phyloP scores from a whole-genome alignment of 495 filamentous ascomycete species.

The Penicillium pulvis region DNA sequence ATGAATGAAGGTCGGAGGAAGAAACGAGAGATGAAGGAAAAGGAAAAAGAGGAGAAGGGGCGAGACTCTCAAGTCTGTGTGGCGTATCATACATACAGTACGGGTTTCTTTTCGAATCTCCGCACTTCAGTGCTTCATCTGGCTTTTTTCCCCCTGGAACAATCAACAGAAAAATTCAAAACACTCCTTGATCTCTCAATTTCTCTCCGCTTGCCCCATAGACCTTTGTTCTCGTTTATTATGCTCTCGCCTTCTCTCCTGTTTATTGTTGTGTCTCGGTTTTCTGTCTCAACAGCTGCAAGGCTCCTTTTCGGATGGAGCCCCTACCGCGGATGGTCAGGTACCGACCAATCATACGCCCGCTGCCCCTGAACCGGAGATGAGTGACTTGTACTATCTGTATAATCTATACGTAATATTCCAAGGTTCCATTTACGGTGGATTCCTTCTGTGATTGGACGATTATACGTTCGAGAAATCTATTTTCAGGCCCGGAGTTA shows the following conservation, averaged over 20 bases:
- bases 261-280: background rate
- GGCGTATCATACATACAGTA: slow-evolving; percentile 2
- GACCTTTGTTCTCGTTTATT: background rate
- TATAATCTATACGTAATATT: background rate
- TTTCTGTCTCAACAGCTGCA: slow-evolving; percentile 1
- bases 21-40: slow-evolving; percentile 15
- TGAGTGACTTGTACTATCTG: slow-evolving; percentile 11
- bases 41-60: slow-evolving; percentile 29
- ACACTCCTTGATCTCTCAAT: background rate
- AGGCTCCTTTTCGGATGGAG: background rate
- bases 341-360: slow-evolving; percentile 33
- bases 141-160: background rate
- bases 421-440: background rate
- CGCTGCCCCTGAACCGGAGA: slow-evolving; percentile 29
- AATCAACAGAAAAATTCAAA: background rate
- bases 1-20: slow-evolving; percentile 21
- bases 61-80: slow-evolving; percentile 2
- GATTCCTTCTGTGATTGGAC: background rate
- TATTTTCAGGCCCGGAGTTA: background rate
- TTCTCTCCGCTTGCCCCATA: too few relatives aligned
- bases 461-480: background rate
- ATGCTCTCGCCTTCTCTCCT: background rate
- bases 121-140: background rate
- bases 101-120: slow-evolving; percentile 3
- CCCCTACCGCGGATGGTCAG: slow-evolving; percentile 28